These are phyloP conservation scores for Suillus occidentalis DNA, from an alignment of 768 basidiomycete genomes.

Conservation along the genomic window DNA sequence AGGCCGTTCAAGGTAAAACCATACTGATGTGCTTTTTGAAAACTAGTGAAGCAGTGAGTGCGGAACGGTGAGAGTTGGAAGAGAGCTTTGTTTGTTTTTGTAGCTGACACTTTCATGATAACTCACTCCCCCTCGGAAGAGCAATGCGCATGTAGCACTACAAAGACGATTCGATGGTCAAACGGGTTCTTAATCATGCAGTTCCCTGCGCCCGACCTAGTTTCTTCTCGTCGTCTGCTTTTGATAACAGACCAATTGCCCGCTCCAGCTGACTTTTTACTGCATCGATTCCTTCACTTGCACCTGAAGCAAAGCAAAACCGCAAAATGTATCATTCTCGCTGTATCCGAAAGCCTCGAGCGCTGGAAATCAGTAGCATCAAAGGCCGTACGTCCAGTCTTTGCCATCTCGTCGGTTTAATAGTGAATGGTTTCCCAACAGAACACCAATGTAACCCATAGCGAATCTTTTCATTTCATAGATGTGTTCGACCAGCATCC, in stretches of 20 bases:
- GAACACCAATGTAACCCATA: slow-evolving; percentile 36
- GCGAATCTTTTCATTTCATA: slow-evolving; percentile 51
- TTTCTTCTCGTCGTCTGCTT: slow-evolving; percentile 49
- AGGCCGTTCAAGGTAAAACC: background rate
- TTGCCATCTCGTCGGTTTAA: background rate
- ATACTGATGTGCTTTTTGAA: background rate
- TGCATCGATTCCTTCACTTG: slow-evolving; percentile 52
- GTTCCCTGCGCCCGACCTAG: slow-evolving; percentile 55
- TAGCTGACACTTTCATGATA: background rate
- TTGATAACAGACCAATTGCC: slow-evolving; percentile 70
- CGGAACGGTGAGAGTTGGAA: background rate
- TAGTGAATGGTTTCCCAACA: slow-evolving; percentile 17
- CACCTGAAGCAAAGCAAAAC: slow-evolving; percentile 48
- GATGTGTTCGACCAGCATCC: slow-evolving; percentile 46
- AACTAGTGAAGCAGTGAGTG: background rate
- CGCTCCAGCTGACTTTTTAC: slow-evolving; percentile 72
- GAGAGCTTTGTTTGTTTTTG: background rate
- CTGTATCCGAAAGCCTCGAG: slow-evolving; percentile 53
- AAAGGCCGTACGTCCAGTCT: slow-evolving; percentile 53
- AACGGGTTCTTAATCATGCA: slow-evolving; percentile 25
- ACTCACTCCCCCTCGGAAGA: background rate
- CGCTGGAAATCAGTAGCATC: slow-evolving; percentile 65
- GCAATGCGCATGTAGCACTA: background rate
- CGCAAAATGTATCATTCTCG: slow-evolving; percentile 50
- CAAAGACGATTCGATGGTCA: background rate